Conservation (phyloP, 1,284 basidiomycete genomes). For the Cutaneotrichosporon cavernicola region DNA sequence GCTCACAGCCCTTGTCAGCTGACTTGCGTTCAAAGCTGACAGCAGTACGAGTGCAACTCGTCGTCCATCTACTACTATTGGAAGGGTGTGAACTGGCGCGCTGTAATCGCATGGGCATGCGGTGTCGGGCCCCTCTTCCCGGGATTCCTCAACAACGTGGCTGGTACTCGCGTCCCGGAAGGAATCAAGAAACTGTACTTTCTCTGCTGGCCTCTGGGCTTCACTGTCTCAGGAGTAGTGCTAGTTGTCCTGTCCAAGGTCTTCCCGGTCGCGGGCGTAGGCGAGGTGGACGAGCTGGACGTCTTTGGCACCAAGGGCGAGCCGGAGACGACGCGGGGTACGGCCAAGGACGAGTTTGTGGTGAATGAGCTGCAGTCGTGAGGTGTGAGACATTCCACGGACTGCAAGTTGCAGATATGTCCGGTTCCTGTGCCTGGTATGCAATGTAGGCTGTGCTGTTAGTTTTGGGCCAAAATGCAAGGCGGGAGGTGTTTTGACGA, state of each 20-base stretch:
- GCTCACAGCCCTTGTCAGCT: conserved; percentile 36
- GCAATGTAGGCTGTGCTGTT: too few relatives aligned
- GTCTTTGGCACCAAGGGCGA: conserved; percentile 39
- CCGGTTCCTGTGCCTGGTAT: too few relatives aligned
- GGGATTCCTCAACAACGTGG: conserved; percentile 44
- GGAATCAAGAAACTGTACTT: conserved; percentile 41
- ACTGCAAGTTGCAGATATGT: too few relatives aligned
- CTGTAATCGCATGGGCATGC: conserved; percentile 36
- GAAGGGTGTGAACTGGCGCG: conserved; percentile 46
- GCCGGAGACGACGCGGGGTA: neutral
- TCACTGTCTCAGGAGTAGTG: conserved; percentile 12
- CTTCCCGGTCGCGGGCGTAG: conserved; percentile 10
- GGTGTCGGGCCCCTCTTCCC: conserved; percentile 46
- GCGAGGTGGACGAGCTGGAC: conserved; percentile 44
- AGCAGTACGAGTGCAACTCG: conserved; percentile 38
- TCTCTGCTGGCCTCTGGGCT: conserved; percentile 14
- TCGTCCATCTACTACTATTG: conserved; percentile 48
- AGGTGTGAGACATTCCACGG: too few relatives aligned
- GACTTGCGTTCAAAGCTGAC: neutral
- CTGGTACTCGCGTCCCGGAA: conserved; percentile 38
- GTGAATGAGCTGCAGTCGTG: too few relatives aligned
- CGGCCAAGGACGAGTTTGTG: neutral
- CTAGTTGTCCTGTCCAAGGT: conserved; percentile 13
- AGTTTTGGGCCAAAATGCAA: too few relatives aligned
- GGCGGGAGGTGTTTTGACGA: too few relatives aligned